Percentiles rank a stretch among this genome's conserved stretches.
phyloP scores from a whole-genome alignment of 257 asterid genomes.

The Rubia yunnanensis region DNA sequence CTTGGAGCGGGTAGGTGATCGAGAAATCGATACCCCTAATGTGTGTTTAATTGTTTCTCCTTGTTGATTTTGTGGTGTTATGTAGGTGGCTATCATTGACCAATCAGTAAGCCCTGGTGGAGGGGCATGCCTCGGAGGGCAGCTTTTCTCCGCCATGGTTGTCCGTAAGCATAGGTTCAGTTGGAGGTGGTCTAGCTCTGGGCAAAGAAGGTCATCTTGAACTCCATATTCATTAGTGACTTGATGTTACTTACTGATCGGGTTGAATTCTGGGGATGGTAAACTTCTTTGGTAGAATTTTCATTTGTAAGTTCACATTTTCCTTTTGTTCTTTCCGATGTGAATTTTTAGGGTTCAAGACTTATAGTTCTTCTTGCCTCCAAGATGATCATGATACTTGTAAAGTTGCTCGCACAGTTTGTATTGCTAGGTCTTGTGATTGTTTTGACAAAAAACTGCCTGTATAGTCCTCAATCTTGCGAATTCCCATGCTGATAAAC shows the following conservation, averaged over 20 bases:
- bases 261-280: too few species aligned
- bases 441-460: neutral
- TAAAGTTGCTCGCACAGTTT: neutral
- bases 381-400: neutral
- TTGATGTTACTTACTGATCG: too few species aligned
- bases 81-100: constrained; percentile 48
- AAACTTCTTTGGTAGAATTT: too few species aligned
- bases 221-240: too few species aligned
- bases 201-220: too few species aligned
- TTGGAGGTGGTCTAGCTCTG: too few species aligned
- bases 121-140: constrained; percentile 93
- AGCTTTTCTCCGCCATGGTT: constrained; percentile 81
- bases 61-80: neutral
- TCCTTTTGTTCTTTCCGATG: neutral
- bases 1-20: too few species aligned
- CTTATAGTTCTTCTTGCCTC: neutral
- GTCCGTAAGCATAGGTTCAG: constrained; percentile 81
- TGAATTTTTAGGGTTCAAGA: neutral
- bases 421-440: neutral
- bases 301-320: constrained; percentile 52
- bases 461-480: neutral
- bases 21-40: too few species aligned
- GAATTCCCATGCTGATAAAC: neutral
- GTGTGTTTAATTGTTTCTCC: too few species aligned
- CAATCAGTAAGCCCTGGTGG: constrained; percentile 95